Conservation (phyloP, 2,329 filamentous ascomycete species). For the Parastagonospora avenae region DNA sequence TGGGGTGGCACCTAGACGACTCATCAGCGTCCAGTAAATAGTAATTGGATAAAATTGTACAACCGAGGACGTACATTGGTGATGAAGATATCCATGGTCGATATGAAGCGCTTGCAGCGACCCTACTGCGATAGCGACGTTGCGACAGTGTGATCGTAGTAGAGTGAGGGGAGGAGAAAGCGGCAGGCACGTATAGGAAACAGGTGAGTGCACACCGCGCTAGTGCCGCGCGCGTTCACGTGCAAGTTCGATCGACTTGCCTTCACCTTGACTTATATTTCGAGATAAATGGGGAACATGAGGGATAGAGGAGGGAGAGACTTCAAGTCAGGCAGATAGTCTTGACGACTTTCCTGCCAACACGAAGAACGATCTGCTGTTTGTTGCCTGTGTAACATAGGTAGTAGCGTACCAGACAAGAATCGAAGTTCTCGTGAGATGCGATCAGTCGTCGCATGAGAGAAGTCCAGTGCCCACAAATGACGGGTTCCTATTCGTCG, state of each 20-base stretch:
- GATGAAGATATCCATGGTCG: conserved; percentile 33
- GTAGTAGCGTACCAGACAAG: too few species aligned
- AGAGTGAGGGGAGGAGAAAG: neutral
- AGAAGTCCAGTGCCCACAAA: too few species aligned
- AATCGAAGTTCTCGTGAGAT: too few species aligned
- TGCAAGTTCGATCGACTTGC: neutral
- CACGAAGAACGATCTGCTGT: too few species aligned
- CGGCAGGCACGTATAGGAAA: neutral
- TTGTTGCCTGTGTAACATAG: too few species aligned
- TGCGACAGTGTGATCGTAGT: neutral
- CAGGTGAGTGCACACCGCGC: conserved; percentile 11
- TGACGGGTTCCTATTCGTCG: too few species aligned
- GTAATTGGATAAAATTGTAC: neutral
- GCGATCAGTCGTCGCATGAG: too few species aligned
- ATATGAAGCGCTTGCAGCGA: neutral
- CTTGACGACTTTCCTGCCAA: too few species aligned
- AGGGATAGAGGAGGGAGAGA: too few species aligned
- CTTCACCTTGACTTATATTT: conserved; percentile 4
- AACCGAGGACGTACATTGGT: conserved; percentile 18
- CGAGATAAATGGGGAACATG: neutral
- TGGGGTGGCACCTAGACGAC: conserved; percentile 43
- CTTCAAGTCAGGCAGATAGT: too few species aligned
- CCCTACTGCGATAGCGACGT: neutral
- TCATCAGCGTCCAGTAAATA: neutral
- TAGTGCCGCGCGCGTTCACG: conserved; percentile 12